These are phyloP conservation scores for Dendrobium huoshanense DNA, from an alignment of 106 monocot genomes.

Conservation along the genomic window DNA sequence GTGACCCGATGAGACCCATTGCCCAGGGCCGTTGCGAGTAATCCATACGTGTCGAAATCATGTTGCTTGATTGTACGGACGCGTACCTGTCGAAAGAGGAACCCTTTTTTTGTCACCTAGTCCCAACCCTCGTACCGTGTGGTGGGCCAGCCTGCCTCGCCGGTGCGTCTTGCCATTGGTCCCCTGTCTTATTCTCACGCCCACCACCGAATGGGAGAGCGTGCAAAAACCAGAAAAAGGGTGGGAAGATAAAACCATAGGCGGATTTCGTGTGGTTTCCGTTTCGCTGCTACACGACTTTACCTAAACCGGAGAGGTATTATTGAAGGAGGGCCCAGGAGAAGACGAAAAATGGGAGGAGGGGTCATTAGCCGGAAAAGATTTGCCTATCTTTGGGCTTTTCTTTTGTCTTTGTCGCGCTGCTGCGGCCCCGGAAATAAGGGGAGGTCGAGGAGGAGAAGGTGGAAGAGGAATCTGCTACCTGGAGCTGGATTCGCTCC, in stretches of 20 bases:
- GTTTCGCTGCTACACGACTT: not conserved
- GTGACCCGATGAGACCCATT: not conserved
- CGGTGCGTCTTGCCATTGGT: not conserved
- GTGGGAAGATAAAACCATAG: not conserved
- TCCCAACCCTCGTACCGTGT: not conserved
- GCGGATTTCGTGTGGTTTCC: not conserved
- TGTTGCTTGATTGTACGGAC: not conserved
- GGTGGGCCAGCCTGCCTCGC: not conserved
- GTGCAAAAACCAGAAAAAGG: not conserved
- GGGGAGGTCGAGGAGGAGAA: not conserved
- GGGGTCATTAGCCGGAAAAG: not conserved
- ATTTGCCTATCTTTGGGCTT: not conserved
- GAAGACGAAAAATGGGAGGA: not conserved
- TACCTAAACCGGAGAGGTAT: not conserved
- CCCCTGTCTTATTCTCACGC: not conserved
- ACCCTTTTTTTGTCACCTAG: not conserved
- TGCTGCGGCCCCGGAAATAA: not conserved
- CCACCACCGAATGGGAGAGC: not conserved
- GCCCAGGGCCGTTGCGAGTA: not conserved
- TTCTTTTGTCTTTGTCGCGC: not conserved
- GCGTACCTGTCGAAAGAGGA: not conserved
- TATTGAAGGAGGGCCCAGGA: not conserved
- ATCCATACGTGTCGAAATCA: constrained; percentile 3
- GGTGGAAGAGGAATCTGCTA: no score
- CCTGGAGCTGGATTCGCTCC: not conserved